These are phyloP conservation scores for Zygnema cylindricum DNA, from an alignment of 139 green algal genomes.

Conservation along the genomic window DNA sequence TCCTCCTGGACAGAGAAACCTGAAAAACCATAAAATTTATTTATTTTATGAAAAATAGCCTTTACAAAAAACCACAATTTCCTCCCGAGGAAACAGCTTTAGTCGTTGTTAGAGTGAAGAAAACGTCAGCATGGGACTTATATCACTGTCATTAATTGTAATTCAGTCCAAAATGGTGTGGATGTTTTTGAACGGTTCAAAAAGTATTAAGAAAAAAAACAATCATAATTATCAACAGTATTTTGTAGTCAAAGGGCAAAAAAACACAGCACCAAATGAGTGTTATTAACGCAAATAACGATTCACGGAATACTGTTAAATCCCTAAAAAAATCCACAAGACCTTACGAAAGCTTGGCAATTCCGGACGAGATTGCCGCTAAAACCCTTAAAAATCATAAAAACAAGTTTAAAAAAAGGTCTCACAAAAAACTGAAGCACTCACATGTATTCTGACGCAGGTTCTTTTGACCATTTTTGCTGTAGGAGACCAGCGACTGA, in stretches of 20 bases:
- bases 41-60: background rate
- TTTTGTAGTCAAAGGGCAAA: background rate
- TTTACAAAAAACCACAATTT: background rate
- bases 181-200: background rate
- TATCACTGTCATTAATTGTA: too few relatives aligned
- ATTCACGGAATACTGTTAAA: background rate
- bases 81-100: background rate
- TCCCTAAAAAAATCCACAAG: background rate
- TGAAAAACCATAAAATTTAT: background rate
- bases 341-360: background rate
- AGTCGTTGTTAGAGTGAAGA: background rate
- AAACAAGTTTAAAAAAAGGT: background rate
- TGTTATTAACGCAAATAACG: too few relatives aligned
- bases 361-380: background rate
- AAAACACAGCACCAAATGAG: too few relatives aligned
- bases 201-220: background rate
- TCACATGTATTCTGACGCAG: background rate
- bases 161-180: background rate
- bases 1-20: slow-evolving; percentile 12
- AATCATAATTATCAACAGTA: too few relatives aligned
- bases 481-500: background rate
- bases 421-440: too few relatives aligned
- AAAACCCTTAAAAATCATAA: background rate
- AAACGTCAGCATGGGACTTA: slow-evolving; percentile 2
- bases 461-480: slow-evolving; percentile 25